Base-by-base conservation (phyloP, 116 monocot genomes). In the Papilionanthe hybrid region DNA sequence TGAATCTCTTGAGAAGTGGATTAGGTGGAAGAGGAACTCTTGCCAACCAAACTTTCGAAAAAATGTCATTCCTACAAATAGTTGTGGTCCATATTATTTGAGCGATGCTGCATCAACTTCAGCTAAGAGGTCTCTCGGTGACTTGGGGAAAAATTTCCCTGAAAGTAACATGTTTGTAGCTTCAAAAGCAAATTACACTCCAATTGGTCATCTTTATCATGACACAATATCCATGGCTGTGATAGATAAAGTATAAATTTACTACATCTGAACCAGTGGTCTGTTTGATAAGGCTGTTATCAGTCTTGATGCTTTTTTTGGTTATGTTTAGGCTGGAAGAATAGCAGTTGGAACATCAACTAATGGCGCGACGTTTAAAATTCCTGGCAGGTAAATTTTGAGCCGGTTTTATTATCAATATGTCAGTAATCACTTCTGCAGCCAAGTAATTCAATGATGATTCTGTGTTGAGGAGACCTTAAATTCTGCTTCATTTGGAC, bases 291-390 rank as follows among this genome's bases (percentile, higher is more conserved):
- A 43, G 19, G 41, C 18, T 72, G 13, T 28, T 13, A 57, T 68
- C 44, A 43, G 11, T 32, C 37, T 53, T 76, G 45, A 84, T 44
- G 42, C 27, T 27, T 27, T 60, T 50, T 1, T 68, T 28, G 58
- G 76, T 75, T 41, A 60, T 83, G 9, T 56, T n/a, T 76, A 96
- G 92, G 74, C 75, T 63, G 94, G 97, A 75, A 84, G 66, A 68
- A 90, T 97, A 68, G 97, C 94, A 79, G 94, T 90, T 81, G 97
- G 97, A 27, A 97, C 94, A 30, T 97, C 94, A 41, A 94, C 97
- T 47, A 97, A 97, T 90, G 97, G 97, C 65, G 97, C 94, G 79
- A 91, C 94, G 42, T 97, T 92, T 63, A 92, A 92, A 85, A 84
- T 97, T 55, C 94, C 97, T 83, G 97, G 92, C 78, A 89, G 94